phyloP scores from a whole-genome alignment of 1,284 basidiomycete genomes.

The Microbotryum intermedium region DNA sequence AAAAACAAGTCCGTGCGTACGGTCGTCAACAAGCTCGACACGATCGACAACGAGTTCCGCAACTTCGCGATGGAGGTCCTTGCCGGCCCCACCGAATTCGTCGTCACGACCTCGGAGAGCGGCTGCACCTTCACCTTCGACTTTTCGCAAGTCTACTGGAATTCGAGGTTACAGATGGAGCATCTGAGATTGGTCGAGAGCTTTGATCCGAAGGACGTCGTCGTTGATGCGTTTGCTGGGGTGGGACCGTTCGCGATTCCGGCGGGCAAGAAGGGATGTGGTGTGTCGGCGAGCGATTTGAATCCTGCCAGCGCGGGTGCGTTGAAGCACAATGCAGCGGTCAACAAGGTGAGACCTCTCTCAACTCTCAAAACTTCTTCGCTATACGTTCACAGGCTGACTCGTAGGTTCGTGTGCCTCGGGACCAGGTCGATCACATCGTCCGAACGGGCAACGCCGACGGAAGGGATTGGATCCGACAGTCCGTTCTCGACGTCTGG shows the following conservation, averaged over 20 bases:
- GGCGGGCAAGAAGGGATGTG: slow-evolving; percentile 68
- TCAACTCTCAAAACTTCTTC: background rate
- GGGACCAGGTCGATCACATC: slow-evolving; percentile 55
- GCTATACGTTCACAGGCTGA: too few relatives aligned
- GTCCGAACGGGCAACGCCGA: slow-evolving; percentile 69
- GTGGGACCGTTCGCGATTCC: slow-evolving; percentile 96
- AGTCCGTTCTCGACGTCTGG: slow-evolving; percentile 50
- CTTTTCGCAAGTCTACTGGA: slow-evolving; percentile 95
- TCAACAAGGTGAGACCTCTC: slow-evolving; percentile 56
- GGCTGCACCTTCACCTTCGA: slow-evolving; percentile 86
- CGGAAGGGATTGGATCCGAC: slow-evolving; percentile 71
- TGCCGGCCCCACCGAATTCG: slow-evolving; percentile 75
- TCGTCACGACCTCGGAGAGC: slow-evolving; percentile 73
- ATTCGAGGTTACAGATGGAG: slow-evolving; percentile 85
- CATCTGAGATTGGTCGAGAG: slow-evolving; percentile 73
- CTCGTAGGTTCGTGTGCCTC: background rate
- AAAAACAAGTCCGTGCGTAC: slow-evolving; percentile 75
- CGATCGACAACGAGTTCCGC: slow-evolving; percentile 77
- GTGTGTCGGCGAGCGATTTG: slow-evolving; percentile 82
- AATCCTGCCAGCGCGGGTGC: slow-evolving; percentile 82
- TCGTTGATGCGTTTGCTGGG: slow-evolving; percentile 93
- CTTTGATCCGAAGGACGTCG: slow-evolving; percentile 57
- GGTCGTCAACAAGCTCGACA: slow-evolving; percentile 91
- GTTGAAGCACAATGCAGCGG: slow-evolving; percentile 59
- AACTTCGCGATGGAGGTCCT: slow-evolving; percentile 97